A percentile compares a stretch with the other conserved stretches of the same genome.
Conservation (phyloP, 768 basidiomycete genomes). For the Macrolepiota fuliginosa region DNA sequence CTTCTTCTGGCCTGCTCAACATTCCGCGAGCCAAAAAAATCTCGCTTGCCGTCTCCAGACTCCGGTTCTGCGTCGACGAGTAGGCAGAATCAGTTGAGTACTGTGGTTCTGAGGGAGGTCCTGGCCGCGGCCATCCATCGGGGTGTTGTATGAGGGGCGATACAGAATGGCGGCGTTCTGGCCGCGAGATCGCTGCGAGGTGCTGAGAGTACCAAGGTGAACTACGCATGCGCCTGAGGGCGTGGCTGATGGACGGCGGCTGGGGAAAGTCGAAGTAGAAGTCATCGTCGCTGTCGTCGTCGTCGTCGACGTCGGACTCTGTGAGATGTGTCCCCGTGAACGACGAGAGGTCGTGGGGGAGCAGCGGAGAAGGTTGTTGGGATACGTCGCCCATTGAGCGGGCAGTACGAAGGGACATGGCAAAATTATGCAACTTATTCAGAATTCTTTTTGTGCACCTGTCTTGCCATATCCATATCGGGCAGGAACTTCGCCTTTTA, state of each 20-base stretch:
- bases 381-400: constrained; percentile 9
- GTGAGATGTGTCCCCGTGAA: neutral
- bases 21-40: neutral
- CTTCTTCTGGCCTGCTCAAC: neutral
- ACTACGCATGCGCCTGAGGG: constrained; percentile 41
- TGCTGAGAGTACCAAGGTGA: constrained; percentile 29
- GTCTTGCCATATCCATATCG: constrained; percentile 6
- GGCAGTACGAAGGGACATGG: neutral
- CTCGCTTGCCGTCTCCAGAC: neutral
- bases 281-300: constrained; percentile 4
- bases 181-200: constrained; percentile 15
- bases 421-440: neutral
- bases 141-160: constrained; percentile 5
- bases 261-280: constrained; percentile 35
- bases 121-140: constrained; percentile 18
- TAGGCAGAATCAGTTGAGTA: neutral
- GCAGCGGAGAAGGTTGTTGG: neutral
- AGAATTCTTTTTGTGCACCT: neutral
- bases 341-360: neutral
- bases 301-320: constrained; percentile 8
- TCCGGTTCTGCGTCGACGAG: neutral
- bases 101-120: neutral
- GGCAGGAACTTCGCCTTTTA: constrained; percentile 15
- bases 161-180: constrained; percentile 21
- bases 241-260: constrained; percentile 40